These are phyloP conservation scores for Sarcocystis neurona DNA, from an alignment of 169 alveolate species.

Conservation along the genomic window DNA sequence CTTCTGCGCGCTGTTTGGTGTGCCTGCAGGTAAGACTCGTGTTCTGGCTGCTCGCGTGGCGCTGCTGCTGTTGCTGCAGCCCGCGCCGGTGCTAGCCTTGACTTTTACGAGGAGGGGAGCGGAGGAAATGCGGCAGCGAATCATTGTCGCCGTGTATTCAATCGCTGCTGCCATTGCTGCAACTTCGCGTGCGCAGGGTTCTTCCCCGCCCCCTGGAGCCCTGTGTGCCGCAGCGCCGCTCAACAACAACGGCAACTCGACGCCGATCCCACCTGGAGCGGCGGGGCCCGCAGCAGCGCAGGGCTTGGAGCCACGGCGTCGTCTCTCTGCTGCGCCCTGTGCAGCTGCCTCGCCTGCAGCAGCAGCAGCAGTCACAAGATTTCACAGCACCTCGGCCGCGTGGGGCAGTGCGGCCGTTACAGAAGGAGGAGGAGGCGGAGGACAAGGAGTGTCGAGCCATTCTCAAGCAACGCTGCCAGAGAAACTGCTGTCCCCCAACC, in stretches of 20 bases:
- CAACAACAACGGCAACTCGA: too few relatives aligned
- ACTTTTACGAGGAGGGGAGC: conserved; percentile 77
- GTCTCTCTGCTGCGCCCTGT: background rate
- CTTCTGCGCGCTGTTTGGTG: too few relatives aligned
- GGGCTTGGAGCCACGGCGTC: background rate
- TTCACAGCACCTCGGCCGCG: too few relatives aligned
- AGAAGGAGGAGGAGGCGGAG: too few relatives aligned
- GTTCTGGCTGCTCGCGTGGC: conserved; percentile 79
- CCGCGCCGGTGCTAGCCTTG: conserved; percentile 70
- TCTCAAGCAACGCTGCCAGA: too few relatives aligned
- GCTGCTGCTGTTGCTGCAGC: conserved; percentile 67
- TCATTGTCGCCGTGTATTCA: conserved; percentile 44
- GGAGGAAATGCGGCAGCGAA: conserved; percentile 68
- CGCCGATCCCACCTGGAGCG: background rate
- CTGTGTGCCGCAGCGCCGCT: background rate
- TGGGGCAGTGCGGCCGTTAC: too few relatives aligned
- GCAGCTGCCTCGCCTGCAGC: background rate
- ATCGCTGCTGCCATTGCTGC: background rate
- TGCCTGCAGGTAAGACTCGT: conserved; percentile 72
- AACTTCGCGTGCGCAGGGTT: background rate
- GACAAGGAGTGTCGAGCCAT: too few relatives aligned
- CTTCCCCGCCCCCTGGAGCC: background rate
- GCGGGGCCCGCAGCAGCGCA: background rate
- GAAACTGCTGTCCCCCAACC: too few relatives aligned
- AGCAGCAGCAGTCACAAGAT: too few relatives aligned